Base-by-base conservation (phyloP, 2,329 filamentous ascomycete genomes). In the Xylariaceae sp. region DNA sequence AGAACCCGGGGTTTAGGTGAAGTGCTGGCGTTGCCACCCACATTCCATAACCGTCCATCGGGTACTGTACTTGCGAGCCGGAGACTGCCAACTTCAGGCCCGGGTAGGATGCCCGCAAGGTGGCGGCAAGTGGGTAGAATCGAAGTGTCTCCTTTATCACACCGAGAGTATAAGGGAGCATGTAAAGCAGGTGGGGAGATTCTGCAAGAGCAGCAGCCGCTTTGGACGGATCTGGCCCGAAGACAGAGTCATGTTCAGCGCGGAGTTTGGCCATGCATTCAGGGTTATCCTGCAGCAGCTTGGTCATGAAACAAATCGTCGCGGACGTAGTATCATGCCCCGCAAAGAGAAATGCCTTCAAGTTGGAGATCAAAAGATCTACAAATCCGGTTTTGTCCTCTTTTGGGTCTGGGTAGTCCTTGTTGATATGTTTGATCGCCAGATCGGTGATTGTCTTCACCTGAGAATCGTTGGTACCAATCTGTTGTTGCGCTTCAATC, bases 71-170 rank as follows among this genome's bases (percentile, higher is more conserved):
- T 12, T 53, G 49, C 9, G 62, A 58, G 6, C 59, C 60, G 9
- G 58, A 59, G 5, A 46, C 49, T 14, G 58, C 55, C 19, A 66
- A n/a, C 11, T 32, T 42, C 41, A 60, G 61, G 15, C 55, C 58
- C 0, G 59, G 56, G 12, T 52, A 33, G 0, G 53, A 45, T 30
- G 53, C 45, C 7, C 62, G 58, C 11, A 64, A 47, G 1, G 60
- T 64, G 6, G 61, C 62, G 2, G 63, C 65, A 2, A 61, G 53
- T 2, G 67, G 64, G 41, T 63, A 58, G 11, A 71, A 48, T 0
- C 68, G 62, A 40, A 71, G 50, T 2, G 66, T 64, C 53, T 73
- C 70, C 17, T 70, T 69, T 39, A 72, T 62, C 1, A 68, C 65
- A 10, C 64, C 70, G 1, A 64, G 44, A 0, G 69, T 71, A 49